Conservation (phyloP, 208 protist genomes). For the Trypanosomatidae sp. region DNA sequence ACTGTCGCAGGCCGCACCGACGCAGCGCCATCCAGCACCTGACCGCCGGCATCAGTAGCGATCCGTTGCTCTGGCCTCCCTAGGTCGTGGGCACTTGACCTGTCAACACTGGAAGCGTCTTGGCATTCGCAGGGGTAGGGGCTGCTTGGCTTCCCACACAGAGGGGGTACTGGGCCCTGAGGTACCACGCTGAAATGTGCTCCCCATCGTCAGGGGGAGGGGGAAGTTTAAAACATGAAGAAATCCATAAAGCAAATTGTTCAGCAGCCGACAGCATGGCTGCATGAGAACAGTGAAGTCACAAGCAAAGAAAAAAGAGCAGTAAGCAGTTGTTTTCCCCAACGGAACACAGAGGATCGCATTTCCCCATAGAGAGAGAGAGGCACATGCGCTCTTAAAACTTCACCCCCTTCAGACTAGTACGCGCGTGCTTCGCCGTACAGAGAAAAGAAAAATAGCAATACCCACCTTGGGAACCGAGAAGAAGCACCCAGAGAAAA, state of each 20-base stretch:
- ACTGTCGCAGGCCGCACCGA: not conserved
- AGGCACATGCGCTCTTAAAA: not conserved
- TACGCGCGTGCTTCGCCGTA: not conserved
- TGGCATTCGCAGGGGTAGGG: not conserved
- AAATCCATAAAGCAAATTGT: not conserved
- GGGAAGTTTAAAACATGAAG: not conserved
- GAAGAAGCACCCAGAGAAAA: not conserved
- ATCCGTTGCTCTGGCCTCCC: not conserved
- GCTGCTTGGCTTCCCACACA: not conserved
- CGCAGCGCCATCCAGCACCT: not conserved
- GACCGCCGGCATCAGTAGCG: not conserved
- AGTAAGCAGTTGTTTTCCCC: constrained; percentile 7
- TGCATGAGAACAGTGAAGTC: not conserved
- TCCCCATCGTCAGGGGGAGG: not conserved
- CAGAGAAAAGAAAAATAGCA: not conserved
- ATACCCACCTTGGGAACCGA: not conserved
- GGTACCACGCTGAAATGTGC: not conserved
- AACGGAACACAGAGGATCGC: not conserved
- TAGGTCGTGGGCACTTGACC: not conserved
- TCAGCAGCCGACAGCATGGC: not conserved
- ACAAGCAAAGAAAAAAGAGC: constrained; percentile 22
- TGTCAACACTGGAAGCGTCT: not conserved
- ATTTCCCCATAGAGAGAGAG: not conserved
- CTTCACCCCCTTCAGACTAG: not conserved
- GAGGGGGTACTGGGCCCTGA: not conserved